These are phyloP conservation scores for Xerocomus amazonicus DNA, from an alignment of 1,284 basidiomycete species.

Conservation along the genomic window DNA sequence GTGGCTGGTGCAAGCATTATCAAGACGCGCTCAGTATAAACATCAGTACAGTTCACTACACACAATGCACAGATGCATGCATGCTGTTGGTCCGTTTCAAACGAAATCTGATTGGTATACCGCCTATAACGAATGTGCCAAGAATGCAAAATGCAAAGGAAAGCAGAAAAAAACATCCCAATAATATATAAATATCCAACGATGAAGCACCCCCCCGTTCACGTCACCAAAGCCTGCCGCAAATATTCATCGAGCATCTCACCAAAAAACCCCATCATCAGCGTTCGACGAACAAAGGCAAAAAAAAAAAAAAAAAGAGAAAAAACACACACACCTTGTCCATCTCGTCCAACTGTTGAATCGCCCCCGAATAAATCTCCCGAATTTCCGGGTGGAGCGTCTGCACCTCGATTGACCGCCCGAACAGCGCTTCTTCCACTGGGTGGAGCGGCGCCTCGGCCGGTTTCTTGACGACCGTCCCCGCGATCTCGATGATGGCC, in stretches of 20 bases:
- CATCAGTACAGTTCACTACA: no score
- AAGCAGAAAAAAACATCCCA: neutral
- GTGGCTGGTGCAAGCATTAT: no score
- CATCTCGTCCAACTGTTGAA: slow-evolving; percentile 76
- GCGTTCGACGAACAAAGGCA: neutral
- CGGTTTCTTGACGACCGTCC: slow-evolving; percentile 24
- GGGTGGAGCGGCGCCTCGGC: slow-evolving; percentile 44
- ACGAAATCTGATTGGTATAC: no score
- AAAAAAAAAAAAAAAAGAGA: no score
- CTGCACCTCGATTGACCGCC: slow-evolving; percentile 56
- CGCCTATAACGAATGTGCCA: slow-evolving; percentile 5
- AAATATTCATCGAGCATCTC: slow-evolving; percentile 38
- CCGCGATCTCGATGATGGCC: slow-evolving; percentile 73
- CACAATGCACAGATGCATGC: no score
- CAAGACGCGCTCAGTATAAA: no score
- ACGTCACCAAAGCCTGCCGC: slow-evolving; percentile 20
- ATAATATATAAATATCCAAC: neutral
- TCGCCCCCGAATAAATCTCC: slow-evolving; percentile 66
- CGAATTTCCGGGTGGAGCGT: slow-evolving; percentile 68
- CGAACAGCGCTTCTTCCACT: slow-evolving; percentile 73
- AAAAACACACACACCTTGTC: slow-evolving; percentile 74
- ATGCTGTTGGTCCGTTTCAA: no score
- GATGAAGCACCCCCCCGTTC: neutral
- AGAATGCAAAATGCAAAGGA: neutral
- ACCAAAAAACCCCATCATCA: neutral